Conservation (phyloP, 331 rosid species). For the Spiraea crenata region DNA sequence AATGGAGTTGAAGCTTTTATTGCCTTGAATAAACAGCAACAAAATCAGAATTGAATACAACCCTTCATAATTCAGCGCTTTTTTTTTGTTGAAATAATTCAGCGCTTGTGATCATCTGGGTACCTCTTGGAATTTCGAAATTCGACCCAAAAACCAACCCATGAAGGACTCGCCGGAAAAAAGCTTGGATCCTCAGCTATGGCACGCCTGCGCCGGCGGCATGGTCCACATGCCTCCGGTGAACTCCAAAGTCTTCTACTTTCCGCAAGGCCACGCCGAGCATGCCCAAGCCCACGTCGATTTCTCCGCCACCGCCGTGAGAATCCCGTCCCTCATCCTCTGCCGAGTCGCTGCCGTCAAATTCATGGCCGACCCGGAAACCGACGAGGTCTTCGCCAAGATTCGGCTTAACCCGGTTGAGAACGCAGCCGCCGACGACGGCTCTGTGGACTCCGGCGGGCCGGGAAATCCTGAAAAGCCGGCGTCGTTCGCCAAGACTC, state of each 20-base stretch:
- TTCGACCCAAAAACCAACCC: not conserved
- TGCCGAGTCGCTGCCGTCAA: constrained; percentile 66
- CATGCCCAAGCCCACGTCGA: constrained; percentile 75
- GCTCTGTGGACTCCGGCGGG: constrained; percentile 22
- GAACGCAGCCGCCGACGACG: constrained; percentile 36
- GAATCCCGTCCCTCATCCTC: constrained; percentile 67
- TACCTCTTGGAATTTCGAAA: not conserved
- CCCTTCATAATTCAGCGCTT: not conserved
- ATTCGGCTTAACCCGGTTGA: constrained; percentile 49
- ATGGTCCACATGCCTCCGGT: constrained; percentile 90
- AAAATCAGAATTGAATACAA: not conserved
- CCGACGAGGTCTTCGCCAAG: constrained; percentile 79
- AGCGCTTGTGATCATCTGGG: not conserved
- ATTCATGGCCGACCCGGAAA: constrained; percentile 84
- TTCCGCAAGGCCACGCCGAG: constrained; percentile 97
- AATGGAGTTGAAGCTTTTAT: constrained; percentile 7
- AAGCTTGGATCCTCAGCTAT: constrained; percentile 84
- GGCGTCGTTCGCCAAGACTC: constrained; percentile 83
- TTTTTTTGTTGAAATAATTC: no score
- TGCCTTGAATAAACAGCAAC: not conserved
- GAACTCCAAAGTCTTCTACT: constrained; percentile 84
- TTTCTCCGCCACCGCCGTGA: constrained; percentile 36
- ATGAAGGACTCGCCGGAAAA: constrained; percentile 63
- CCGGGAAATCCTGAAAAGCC: constrained; percentile 68
- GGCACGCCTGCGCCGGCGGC: constrained; percentile 99